These are phyloP conservation scores for Salix caprea DNA, from an alignment of 345 rosid genomes.

Conservation along the genomic window DNA sequence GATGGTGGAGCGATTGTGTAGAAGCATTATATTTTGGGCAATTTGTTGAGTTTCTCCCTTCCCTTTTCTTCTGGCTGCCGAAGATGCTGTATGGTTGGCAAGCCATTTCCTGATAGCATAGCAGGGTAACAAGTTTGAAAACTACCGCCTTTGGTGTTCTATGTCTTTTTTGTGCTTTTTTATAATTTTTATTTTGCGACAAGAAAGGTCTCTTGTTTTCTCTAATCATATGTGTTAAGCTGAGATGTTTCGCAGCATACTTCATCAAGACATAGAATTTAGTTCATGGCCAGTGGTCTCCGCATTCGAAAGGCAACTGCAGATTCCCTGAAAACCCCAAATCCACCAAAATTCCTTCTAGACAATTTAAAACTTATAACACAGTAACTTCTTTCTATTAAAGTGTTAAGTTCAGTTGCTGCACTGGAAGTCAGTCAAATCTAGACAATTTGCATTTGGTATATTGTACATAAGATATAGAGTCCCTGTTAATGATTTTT, in stretches of 20 bases:
- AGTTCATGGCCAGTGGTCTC: not conserved
- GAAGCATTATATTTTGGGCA: not conserved
- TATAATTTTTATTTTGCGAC: not conserved
- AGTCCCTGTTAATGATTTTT: not conserved
- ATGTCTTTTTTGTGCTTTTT: not conserved
- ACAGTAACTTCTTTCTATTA: not conserved
- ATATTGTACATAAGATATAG: not conserved
- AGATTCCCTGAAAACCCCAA: not conserved
- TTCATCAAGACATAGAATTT: not conserved
- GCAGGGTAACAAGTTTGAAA: not conserved
- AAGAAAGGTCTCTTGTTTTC: not conserved
- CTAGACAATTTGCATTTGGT: not conserved
- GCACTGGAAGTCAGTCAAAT: not conserved
- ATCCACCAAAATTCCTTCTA: not conserved
- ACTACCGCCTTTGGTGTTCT: not conserved
- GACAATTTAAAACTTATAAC: not conserved
- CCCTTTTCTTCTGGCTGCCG: not conserved
- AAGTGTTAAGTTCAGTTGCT: not conserved
- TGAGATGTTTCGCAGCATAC: not conserved
- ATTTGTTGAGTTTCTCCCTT: not conserved
- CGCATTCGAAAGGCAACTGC: not conserved
- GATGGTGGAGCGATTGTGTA: not conserved
- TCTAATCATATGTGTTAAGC: not conserved
- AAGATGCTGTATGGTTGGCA: not conserved
- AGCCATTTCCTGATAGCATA: not conserved